Evolutionary conservation across 2,329 filamentous ascomycete genomes (phyloP).

Genomic region (Harringtonia aguacate): DNA sequence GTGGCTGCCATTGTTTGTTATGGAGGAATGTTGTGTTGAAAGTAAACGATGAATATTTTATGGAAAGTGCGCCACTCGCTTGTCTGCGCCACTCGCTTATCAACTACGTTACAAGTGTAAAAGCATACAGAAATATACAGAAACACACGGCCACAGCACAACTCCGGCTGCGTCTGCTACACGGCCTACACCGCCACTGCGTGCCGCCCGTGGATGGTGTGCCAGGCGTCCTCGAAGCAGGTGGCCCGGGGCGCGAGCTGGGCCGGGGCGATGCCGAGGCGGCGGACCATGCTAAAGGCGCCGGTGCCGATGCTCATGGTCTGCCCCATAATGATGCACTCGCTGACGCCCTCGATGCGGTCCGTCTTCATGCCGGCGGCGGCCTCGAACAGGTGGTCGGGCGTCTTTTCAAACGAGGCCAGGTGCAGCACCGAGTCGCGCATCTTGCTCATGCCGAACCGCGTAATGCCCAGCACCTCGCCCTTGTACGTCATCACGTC

Average conservation of each 20-base stretch:
- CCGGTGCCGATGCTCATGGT: slow-evolving; percentile 87
- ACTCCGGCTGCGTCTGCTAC: too few relatives aligned
- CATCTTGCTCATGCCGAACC: slow-evolving; percentile 95
- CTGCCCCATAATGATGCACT: slow-evolving; percentile 98
- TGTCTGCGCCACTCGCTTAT: too few relatives aligned
- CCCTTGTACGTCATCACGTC: slow-evolving; percentile 99
- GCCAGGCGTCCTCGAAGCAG: slow-evolving; percentile 62
- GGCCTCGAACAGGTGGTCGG: slow-evolving; percentile 92
- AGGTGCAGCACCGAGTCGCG: slow-evolving; percentile 87
- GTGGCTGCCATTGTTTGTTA: too few relatives aligned
- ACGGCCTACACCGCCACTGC: too few relatives aligned
- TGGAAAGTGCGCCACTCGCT: too few relatives aligned
- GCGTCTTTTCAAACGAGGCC: slow-evolving; percentile 95
- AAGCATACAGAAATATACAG: too few relatives aligned
- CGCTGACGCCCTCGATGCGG: slow-evolving; percentile 82
- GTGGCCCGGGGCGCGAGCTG: slow-evolving; percentile 50
- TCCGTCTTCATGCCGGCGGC: slow-evolving; percentile 88
- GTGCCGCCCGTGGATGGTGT: slow-evolving; percentile 10
- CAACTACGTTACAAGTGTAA: too few relatives aligned
- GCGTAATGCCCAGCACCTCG: slow-evolving; percentile 90
- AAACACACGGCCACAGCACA: too few relatives aligned
- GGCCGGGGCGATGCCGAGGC: slow-evolving; percentile 54
- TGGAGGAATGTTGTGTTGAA: too few relatives aligned
- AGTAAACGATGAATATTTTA: too few relatives aligned
- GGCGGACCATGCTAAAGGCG: slow-evolving; percentile 77